phyloP scores from a whole-genome alignment of 176 grass and related monocot species.

The Triticum turgidum region DNA sequence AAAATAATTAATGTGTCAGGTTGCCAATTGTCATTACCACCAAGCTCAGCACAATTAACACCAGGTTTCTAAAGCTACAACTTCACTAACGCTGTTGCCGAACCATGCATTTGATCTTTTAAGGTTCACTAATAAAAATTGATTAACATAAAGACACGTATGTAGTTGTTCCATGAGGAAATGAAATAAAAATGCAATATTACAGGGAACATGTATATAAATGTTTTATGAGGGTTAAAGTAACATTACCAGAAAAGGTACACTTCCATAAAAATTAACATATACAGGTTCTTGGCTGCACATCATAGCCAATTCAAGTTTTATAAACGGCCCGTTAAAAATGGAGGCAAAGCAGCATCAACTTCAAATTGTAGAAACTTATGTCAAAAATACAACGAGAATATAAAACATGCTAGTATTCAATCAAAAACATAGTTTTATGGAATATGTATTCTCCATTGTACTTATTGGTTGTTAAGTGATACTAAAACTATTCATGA shows the following conservation, averaged over 20 bases:
- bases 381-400: neutral
- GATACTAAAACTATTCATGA: neutral
- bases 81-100: neutral
- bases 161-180: neutral
- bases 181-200: neutral
- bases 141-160: neutral
- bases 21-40: constrained; percentile 5
- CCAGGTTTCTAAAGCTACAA: neutral
- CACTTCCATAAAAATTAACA: neutral
- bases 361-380: neutral
- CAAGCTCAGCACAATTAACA: constrained; percentile 12
- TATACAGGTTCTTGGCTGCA: neutral
- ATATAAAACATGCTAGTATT: neutral
- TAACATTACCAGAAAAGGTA: constrained; percentile 10
- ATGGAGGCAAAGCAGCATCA: neutral
- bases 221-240: constrained; percentile 4
- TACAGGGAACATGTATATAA: constrained; percentile 11
- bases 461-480: constrained; percentile 15
- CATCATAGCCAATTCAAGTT: neutral
- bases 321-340: neutral
- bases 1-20: neutral
- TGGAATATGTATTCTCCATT: neutral
- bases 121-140: neutral
- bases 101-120: constrained; percentile 4
- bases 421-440: constrained; percentile 24